Conservation (phyloP, 2,329 filamentous ascomycete genomes). For the Fusarium incarnatum region DNA sequence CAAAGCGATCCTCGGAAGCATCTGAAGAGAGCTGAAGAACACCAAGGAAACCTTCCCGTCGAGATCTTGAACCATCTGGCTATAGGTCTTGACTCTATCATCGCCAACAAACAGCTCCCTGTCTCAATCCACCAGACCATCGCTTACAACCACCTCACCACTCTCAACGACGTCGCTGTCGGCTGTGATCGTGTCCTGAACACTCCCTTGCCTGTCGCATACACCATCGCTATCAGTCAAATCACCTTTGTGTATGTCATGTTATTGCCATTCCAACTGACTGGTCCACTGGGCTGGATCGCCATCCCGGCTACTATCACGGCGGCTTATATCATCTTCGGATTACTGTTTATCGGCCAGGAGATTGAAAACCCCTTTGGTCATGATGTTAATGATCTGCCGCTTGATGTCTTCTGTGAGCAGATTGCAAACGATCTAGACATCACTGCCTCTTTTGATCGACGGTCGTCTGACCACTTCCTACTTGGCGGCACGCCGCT, state of each 20-base stretch:
- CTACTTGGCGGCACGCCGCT: constrained; percentile 57
- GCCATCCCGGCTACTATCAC: constrained; percentile 80
- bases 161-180: constrained; percentile 77
- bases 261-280: constrained; percentile 84
- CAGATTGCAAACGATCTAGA: constrained; percentile 81
- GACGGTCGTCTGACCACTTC: constrained; percentile 47
- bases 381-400: constrained; percentile 83
- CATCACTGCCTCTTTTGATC: constrained; percentile 69
- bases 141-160: constrained; percentile 69
- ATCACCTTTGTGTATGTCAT: constrained; percentile 88
- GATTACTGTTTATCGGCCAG: constrained; percentile 77
- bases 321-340: constrained; percentile 85
- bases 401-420: constrained; percentile 79
- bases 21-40: constrained; percentile 77
- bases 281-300: constrained; percentile 72
- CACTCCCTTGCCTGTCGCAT: constrained; percentile 84
- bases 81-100: constrained; percentile 71
- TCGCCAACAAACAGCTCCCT: constrained; percentile 66
- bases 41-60: constrained; percentile 82
- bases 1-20: constrained; percentile 81
- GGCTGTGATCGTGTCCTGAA: constrained; percentile 82
- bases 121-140: constrained; percentile 69
- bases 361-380: constrained; percentile 91
- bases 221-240: constrained; percentile 85
- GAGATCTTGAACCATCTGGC: constrained; percentile 82